These are phyloP conservation scores for Chlorella variabilis DNA, from an alignment of 163 green algal species.

Conservation along the genomic window DNA sequence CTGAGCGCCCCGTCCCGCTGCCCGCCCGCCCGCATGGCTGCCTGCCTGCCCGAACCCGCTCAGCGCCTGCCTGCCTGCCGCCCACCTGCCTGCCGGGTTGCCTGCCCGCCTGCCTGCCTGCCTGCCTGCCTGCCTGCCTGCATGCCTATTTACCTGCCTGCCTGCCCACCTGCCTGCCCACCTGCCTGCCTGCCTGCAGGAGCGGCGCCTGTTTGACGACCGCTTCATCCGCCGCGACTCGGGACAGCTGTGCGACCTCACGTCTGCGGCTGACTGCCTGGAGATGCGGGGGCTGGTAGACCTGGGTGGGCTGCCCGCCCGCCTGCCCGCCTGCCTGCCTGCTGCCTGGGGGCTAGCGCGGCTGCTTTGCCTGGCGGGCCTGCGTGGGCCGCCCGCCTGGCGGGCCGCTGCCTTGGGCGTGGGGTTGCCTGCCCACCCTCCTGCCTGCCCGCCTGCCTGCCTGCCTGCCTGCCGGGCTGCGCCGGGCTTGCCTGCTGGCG, in stretches of 20 bases:
- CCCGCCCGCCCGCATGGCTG: too few species aligned
- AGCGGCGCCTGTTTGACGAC: conserved; percentile 80
- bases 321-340: background rate
- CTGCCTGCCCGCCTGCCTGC: background rate
- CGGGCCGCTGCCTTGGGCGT: background rate
- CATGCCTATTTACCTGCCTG: background rate
- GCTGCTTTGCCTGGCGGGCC: conserved; percentile 80
- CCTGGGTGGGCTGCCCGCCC: conserved; percentile 46
- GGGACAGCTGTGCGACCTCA: conserved; percentile 74
- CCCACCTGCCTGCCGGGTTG: background rate
- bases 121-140: background rate
- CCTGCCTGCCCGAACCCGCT: background rate
- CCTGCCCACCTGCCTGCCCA: background rate
- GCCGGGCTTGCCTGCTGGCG: background rate
- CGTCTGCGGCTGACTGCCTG: conserved; percentile 69
- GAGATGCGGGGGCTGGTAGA: conserved; percentile 78
- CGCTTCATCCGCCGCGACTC: conserved; percentile 77
- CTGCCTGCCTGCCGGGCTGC: background rate
- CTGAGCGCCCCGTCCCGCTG: background rate
- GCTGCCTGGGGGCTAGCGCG: too few species aligned
- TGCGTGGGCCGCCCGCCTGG: conserved; percentile 40
- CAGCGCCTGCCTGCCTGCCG: background rate
- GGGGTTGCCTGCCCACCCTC: background rate
- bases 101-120: background rate
- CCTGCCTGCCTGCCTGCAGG: conserved; percentile 47